Conservation (phyloP, 2,329 filamentous ascomycete genomes). For the Aspergillus neoniger region DNA sequence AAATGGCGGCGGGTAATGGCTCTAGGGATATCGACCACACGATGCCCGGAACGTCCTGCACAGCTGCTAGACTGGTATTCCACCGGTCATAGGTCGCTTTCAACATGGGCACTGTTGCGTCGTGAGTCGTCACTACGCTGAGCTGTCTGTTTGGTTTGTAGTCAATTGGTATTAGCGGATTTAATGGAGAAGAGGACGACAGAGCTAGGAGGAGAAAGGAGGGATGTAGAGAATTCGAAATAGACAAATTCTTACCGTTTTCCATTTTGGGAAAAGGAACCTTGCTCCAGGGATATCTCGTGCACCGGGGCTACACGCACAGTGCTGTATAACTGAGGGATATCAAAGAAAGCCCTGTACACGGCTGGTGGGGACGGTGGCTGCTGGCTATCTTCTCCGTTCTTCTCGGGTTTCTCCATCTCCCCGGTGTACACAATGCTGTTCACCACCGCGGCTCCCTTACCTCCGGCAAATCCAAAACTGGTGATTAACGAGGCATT, state of each 20-base stretch:
- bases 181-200: too few species aligned
- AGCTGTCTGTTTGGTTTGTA: too few species aligned
- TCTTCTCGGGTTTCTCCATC: background rate
- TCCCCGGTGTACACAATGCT: background rate
- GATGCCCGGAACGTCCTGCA: background rate
- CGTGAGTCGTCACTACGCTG: too few species aligned
- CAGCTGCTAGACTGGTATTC: background rate
- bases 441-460: background rate
- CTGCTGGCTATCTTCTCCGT: too few species aligned
- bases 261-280: background rate
- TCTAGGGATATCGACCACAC: slow-evolving; percentile 11
- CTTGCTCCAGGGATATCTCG: background rate
- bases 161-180: accelerated
- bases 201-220: too few species aligned
- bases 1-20: slow-evolving; percentile 11
- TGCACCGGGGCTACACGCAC: background rate
- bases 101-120: slow-evolving; percentile 21
- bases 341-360: background rate
- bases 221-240: too few species aligned
- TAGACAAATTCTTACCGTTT: background rate
- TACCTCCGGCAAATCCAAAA: background rate
- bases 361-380: too few species aligned
- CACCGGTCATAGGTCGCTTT: slow-evolving; percentile 10
- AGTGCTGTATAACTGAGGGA: background rate
- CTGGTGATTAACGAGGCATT: background rate